A percentile compares a stretch with the other conserved stretches of the same genome.
Evolutionary conservation across 768 basidiomycete species (phyloP).

Genomic region (Boletus rubescentipes): DNA sequence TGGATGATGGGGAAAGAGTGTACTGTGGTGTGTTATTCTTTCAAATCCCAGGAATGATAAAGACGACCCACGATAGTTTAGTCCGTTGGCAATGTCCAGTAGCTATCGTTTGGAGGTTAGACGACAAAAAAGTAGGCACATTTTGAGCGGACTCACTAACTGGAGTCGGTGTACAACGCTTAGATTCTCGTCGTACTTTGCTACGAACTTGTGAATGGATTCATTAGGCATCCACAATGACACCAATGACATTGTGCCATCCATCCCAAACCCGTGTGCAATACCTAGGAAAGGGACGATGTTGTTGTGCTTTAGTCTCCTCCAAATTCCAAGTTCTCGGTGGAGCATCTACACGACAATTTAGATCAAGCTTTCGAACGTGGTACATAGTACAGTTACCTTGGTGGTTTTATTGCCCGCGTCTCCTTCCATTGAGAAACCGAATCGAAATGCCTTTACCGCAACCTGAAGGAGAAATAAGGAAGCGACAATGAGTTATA

Average conservation of each 20-base stretch:
- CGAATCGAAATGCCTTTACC: not conserved
- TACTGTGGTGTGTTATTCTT: not conserved
- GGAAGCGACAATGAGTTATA: not conserved
- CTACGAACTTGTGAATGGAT: not conserved
- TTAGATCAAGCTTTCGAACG: not conserved
- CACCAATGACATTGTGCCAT: not conserved
- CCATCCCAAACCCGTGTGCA: not conserved
- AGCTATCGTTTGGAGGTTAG: not conserved
- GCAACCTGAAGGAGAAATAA: not conserved
- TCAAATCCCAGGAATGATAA: not conserved
- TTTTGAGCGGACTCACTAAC: not conserved
- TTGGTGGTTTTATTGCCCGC: not conserved
- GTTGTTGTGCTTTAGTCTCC: conserved; percentile 1
- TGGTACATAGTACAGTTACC: not conserved
- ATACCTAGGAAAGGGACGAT: conserved; percentile 10
- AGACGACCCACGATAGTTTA: not conserved
- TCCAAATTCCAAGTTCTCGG: conserved; percentile 1
- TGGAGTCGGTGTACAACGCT: not conserved
- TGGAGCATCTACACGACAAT: too few species aligned
- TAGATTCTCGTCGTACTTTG: not conserved
- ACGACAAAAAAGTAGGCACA: not conserved
- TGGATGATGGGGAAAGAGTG: not conserved
- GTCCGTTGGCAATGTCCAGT: not conserved
- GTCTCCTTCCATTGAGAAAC: not conserved
- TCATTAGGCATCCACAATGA: not conserved